Base-by-base conservation (phyloP, 2,329 filamentous ascomycete species). In the Neofusicoccum sp. region DNA sequence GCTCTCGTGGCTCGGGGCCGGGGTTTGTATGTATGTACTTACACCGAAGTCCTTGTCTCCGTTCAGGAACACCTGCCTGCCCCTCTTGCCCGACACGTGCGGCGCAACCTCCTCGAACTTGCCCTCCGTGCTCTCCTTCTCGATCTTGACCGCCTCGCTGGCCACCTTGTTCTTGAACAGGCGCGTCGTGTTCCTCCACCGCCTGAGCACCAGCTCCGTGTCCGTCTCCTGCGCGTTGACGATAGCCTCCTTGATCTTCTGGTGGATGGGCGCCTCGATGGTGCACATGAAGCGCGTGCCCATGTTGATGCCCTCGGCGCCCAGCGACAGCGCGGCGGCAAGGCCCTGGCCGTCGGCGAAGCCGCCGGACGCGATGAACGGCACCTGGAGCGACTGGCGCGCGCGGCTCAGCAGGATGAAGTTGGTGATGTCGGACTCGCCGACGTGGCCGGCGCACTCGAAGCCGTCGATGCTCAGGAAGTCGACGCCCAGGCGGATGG, bases 221-320 rank as follows among this genome's bases (percentile, higher is more conserved):
- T 98, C 92, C 24, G 89, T 92, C 82, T 99, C 95, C 65, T 91
- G 83, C 1, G 93, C 90, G 60, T 86, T 83, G 54, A 97, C 92
- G 70, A 99, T 99, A 67, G 89, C 83, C 75, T 96, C 84, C 83
- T 99, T 99, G 80, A 99, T 91, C 67, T 96, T 96, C 53, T 86
- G 74, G 78, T 99, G 95, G 65, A 99, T 90, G 0, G 95, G 95
- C 14, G 93, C 88, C 78, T 98, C 95, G 45, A 93, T 82, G 0
- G 95, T 98, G 79, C 89, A 93, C 90, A 99, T 96, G 80, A 98
- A 99, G 43, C 95, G 83, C 8, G 95, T 99, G 61, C 95, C 95
- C 95, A 99, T 99, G 79, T 99, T 99, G 78, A 98, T 88, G 64
- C 95, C 95, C 74, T 91, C 90, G 0, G 95, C 95, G 36, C 95